Percentiles rank a stretch among this genome's conserved stretches.
These are phyloP conservation scores for Cryptosporidium felis DNA, from an alignment of 169 alveolate species.

Conservation along the genomic window DNA sequence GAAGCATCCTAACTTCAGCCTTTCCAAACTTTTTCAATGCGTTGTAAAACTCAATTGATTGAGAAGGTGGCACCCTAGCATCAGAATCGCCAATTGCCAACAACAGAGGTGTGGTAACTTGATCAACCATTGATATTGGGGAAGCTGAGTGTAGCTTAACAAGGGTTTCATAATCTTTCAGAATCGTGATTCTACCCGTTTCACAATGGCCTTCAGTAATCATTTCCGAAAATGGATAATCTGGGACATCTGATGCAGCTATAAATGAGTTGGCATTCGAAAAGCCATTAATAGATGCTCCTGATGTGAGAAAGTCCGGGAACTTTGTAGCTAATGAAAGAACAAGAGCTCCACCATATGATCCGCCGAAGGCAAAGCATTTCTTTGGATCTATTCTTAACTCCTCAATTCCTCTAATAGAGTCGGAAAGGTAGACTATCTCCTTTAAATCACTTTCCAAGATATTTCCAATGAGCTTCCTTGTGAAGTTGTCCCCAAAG, in stretches of 20 bases:
- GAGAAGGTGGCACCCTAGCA: constrained; percentile 33
- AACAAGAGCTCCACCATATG: constrained; percentile 55
- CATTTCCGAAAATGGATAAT: constrained; percentile 15
- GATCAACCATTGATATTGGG: constrained; percentile 29
- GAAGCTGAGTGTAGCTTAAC: constrained; percentile 4
- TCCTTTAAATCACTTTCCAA: constrained; percentile 23
- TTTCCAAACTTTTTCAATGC: constrained; percentile 34
- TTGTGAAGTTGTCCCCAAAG: constrained; percentile 46
- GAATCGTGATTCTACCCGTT: not conserved
- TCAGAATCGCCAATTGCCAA: constrained; percentile 40
- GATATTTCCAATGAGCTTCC: not conserved
- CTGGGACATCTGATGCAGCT: constrained; percentile 46
- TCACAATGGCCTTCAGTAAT: not conserved
- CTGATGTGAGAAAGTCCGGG: constrained; percentile 18
- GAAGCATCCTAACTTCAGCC: constrained; percentile 24
- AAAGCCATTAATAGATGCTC: constrained; percentile 19
- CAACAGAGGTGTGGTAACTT: constrained; percentile 45
- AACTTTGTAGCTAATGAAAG: not conserved
- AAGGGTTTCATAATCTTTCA: not conserved
- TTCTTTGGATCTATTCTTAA: not conserved
- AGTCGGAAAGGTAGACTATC: not conserved
- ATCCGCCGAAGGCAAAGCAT: constrained; percentile 66
- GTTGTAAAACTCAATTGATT: constrained; percentile 59
- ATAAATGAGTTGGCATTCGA: constrained; percentile 21
- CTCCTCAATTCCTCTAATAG: not conserved